Percentiles rank a stretch among this genome's conserved stretches.
These are phyloP conservation scores for Amaranthus cruentus DNA, from an alignment of 148 eudicot genomes.

Conservation along the genomic window DNA sequence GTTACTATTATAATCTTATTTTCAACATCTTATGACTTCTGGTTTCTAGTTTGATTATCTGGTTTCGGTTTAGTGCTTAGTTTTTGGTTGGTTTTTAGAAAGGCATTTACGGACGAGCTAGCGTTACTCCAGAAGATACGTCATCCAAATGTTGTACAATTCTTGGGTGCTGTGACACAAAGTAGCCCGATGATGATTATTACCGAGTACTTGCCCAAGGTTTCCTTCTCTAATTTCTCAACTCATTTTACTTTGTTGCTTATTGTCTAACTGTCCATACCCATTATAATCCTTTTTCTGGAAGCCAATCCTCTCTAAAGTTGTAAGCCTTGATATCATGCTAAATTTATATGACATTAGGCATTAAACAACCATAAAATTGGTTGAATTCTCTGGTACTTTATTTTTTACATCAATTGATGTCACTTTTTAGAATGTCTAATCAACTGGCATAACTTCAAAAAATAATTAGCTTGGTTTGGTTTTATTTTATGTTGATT, in stretches of 20 bases:
- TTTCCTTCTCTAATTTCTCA: not conserved
- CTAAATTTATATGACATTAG: not conserved
- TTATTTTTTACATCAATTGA: not conserved
- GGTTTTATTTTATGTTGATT: not conserved
- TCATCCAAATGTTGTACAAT: slow-evolving; percentile 95
- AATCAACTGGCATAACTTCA: not conserved
- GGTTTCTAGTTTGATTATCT: not conserved
- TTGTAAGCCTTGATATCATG: not conserved
- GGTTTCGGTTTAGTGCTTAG: not conserved
- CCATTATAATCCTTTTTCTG: not conserved
- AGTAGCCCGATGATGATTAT: slow-evolving; percentile 95
- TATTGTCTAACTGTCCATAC: not conserved
- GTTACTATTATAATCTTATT: slow-evolving; percentile 7
- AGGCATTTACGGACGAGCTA: slow-evolving; percentile 77
- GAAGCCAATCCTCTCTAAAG: not conserved
- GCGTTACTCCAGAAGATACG: slow-evolving; percentile 74
- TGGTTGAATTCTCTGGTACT: not conserved
- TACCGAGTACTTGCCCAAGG: slow-evolving; percentile 92
- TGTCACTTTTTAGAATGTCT: not conserved
- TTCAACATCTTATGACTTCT: not conserved
- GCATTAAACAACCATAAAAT: not conserved
- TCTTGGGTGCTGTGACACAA: slow-evolving; percentile 94
- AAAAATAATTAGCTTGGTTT: not conserved
- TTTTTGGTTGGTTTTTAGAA: slow-evolving; percentile 33
- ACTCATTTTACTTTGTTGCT: not conserved